These are phyloP conservation scores for Arachis hypogaea DNA, from an alignment of 306 rosid species.

Conservation along the genomic window DNA sequence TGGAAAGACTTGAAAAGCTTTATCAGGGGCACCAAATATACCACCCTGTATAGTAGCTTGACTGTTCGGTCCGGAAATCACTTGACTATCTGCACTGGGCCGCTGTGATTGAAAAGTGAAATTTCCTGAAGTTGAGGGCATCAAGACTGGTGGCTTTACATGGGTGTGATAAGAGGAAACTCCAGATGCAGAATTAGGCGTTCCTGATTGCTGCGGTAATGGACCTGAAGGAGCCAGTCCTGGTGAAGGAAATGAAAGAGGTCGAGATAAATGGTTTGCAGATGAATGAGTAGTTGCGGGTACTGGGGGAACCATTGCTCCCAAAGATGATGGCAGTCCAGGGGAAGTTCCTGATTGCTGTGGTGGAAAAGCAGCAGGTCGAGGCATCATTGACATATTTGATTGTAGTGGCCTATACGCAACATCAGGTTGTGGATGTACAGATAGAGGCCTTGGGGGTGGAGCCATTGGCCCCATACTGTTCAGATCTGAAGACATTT, in stretches of 20 bases:
- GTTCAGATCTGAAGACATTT: conserved; percentile 45
- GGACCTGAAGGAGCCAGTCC: conserved; percentile 50
- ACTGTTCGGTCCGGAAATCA: conserved; percentile 46
- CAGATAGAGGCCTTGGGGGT: conserved; percentile 42
- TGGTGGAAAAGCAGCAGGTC: conserved; percentile 42
- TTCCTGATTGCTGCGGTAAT: conserved; percentile 58
- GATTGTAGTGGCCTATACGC: conserved; percentile 47
- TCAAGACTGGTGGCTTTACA: conserved; percentile 45
- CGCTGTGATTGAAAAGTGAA: conserved; percentile 69
- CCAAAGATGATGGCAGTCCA: conserved; percentile 46
- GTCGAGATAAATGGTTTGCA: conserved; percentile 40
- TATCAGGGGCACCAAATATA: conserved; percentile 46
- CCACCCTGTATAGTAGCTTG: conserved; percentile 49
- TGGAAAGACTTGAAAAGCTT: conserved; percentile 55
- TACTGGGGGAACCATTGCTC: conserved; percentile 40
- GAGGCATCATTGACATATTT: conserved; percentile 46
- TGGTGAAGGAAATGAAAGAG: conserved; percentile 46
- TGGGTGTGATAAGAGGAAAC: conserved; percentile 43
- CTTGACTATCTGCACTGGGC: conserved; percentile 57
- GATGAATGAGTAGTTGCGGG: conserved; percentile 44
- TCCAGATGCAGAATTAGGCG: conserved; percentile 51
- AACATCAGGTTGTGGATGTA: conserved; percentile 50
- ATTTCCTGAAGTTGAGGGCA: conserved; percentile 58
- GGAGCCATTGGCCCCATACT: conserved; percentile 58
- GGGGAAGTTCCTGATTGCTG: conserved; percentile 54